These are phyloP conservation scores for Sphaerobolus stellatus DNA, from an alignment of 1,284 basidiomycete species.

Conservation along the genomic window DNA sequence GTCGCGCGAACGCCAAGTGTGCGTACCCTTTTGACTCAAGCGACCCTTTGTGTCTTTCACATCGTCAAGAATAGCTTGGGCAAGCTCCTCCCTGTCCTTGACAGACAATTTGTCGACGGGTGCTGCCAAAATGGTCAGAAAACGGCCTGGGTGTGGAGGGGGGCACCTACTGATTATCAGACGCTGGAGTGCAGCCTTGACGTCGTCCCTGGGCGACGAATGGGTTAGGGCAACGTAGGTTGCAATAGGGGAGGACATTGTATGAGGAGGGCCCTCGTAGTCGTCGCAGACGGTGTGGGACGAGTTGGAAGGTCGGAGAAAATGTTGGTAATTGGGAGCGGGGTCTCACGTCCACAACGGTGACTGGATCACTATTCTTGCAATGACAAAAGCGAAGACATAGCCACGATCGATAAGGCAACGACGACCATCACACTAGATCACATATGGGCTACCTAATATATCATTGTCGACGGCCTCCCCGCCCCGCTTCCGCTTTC, in stretches of 20 bases:
- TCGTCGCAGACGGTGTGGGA: neutral
- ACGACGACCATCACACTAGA: no score
- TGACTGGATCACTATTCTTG: no score
- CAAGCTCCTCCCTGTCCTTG: constrained; percentile 39
- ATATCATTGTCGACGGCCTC: no score
- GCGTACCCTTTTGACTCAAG: constrained; percentile 53
- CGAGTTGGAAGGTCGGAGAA: neutral
- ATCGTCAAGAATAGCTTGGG: constrained; percentile 60
- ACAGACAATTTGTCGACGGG: constrained; percentile 40
- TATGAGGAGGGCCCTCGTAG: neutral
- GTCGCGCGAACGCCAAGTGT: constrained; percentile 23
- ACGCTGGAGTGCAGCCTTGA: constrained; percentile 12
- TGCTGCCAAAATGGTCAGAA: constrained; percentile 18
- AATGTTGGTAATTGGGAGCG: no score
- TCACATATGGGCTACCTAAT: no score
- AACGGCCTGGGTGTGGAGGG: neutral
- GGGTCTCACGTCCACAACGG: no score
- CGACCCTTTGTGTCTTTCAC: constrained; percentile 46
- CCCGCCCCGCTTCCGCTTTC: no score
- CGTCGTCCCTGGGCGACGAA: constrained; percentile 6
- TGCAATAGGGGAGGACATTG: constrained; percentile 7
- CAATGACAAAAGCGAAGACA: no score
- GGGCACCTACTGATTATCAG: constrained; percentile 13
- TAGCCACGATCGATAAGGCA: no score
- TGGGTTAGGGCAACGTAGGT: constrained; percentile 46